Base-by-base conservation (phyloP, 495 filamentous ascomycete genomes). In the Penicillium goetzii region DNA sequence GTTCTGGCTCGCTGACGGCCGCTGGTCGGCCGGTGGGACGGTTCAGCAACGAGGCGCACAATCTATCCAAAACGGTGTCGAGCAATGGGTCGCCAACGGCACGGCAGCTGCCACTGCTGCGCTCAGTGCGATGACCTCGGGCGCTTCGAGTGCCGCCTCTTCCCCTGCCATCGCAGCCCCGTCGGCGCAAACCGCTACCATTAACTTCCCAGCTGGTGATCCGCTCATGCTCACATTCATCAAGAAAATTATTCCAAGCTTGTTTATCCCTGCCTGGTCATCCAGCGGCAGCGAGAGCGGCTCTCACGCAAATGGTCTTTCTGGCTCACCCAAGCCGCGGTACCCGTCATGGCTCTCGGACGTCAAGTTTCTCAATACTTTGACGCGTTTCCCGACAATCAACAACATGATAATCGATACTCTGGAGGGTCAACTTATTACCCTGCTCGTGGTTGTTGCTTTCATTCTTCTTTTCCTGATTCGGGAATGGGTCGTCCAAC, bases 401-500 rank as follows among this genome's bases (percentile, higher is more conserved):
- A 98, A 99, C 72, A 86, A 87, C 43, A 83, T 90, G 57, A 78
- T 97, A 43, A 89, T 98, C 55, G 87, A 93, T 61, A 88, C 91
- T 1, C 74, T 97, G 7, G 95, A 99, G 79, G 95, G 95, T 38
- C 93, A 95, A 68, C 83, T 98, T 41, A 96, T 99, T 62, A 97
- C 94, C 9, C 75, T 97, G 1, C 79, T 94, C 15, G 91, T 98
- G 34, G 93, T 99, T 8, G 81, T 93, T 56, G 90, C 88, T 51
- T 98, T 98, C 73, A 97, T 99, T 56, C 77, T 99, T 34, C 87
- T 99, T 43, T 97, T 99, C 66, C 78, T 99, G 19, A 97, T 99
- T 55, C 83, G 95, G 19, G 95, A 99, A 76, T 99, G 96, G 86
- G 95, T 99, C 41, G 92, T 98, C 7, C 94, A 98, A 69, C 95